Conservation (phyloP, 2,329 filamentous ascomycete genomes). For the Trichoderma semiorbis region DNA sequence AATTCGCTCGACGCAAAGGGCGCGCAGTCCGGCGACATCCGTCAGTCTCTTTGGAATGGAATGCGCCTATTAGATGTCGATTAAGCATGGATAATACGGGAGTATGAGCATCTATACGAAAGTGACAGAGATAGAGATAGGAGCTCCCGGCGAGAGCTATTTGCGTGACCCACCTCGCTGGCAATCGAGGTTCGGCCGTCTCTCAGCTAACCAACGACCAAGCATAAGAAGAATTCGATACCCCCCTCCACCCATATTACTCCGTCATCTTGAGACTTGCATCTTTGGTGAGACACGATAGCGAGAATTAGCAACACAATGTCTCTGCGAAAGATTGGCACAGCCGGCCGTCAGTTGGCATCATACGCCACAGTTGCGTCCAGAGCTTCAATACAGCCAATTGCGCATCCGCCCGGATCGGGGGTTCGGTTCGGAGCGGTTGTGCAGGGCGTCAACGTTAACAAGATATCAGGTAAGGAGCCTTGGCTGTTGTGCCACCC, state of each 20-base stretch:
- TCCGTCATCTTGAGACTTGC: neutral
- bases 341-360: constrained; percentile 7
- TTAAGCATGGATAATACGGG: neutral
- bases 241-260: neutral
- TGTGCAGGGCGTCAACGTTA: constrained; percentile 56
- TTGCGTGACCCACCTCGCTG: constrained; percentile 3
- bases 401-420: constrained; percentile 28
- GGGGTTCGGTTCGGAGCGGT: constrained; percentile 58
- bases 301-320: neutral
- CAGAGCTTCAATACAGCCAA: constrained; percentile 13
- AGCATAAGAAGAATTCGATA: neutral
- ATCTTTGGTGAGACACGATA: neutral
- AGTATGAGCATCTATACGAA: neutral
- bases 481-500: constrained; percentile 23
- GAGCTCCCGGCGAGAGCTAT: neutral
- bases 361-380: constrained; percentile 16
- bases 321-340: neutral
- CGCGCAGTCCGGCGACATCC: constrained; percentile 8
- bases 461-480: constrained; percentile 56
- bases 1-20: neutral
- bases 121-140: neutral
- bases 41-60: neutral
- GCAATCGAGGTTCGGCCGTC: neutral
- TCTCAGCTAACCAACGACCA: neutral
- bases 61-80: neutral